phyloP scores from a whole-genome alignment of 208 protist species.

The Leptomonas pyrrhocoris region DNA sequence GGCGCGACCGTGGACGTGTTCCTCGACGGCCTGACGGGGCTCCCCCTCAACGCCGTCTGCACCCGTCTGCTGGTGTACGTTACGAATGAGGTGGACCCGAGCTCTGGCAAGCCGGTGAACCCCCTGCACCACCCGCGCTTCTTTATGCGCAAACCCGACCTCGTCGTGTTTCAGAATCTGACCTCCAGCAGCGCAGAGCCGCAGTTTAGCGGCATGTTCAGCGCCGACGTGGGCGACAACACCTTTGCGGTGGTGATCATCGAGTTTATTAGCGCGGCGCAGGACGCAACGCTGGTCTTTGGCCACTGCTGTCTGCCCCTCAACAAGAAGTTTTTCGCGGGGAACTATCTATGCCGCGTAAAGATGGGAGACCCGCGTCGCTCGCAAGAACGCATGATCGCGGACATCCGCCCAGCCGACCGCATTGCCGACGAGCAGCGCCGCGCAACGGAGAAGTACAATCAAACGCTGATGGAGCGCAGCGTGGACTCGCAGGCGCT shows the following conservation, averaged over 20 bases:
- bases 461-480: conserved; percentile 49
- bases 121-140: conserved; percentile 36
- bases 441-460: conserved; percentile 46
- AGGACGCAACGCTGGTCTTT: conserved; percentile 41
- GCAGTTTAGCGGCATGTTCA: conserved; percentile 39
- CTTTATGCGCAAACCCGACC: conserved; percentile 60
- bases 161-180: conserved; percentile 53
- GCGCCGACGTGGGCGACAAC: conserved; percentile 14
- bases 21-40: conserved; percentile 48
- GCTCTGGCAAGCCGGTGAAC: conserved; percentile 33
- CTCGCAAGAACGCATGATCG: conserved; percentile 48
- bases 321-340: conserved; percentile 39
- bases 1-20: conserved; percentile 41
- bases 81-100: conserved; percentile 41
- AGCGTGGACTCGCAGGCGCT: conserved; percentile 66
- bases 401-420: conserved; percentile 41
- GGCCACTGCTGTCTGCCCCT: conserved; percentile 72
- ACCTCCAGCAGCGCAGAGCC: conserved; percentile 46
- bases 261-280: conserved; percentile 55
- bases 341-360: conserved; percentile 73
- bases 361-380: conserved; percentile 73
- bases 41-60: conserved; percentile 60
- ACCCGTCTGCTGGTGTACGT: conserved; percentile 70
- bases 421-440: conserved; percentile 51
- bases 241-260: conserved; percentile 65